Evolutionary conservation across 768 basidiomycete species (phyloP).

Genomic region (Lactarius evosmus): DNA sequence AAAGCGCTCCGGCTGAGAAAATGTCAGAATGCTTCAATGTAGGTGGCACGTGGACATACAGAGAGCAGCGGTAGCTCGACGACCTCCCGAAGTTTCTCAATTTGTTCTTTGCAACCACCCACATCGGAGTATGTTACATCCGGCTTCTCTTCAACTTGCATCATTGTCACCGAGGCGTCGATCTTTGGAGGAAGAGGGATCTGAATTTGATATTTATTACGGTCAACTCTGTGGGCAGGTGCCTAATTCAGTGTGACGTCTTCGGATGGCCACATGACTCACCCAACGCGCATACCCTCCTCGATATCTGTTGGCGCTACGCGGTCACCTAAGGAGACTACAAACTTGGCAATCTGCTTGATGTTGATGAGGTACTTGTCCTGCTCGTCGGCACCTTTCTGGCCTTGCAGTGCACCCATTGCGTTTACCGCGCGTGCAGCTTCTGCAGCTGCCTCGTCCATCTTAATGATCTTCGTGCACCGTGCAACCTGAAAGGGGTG

Average conservation of each 20-base stretch:
- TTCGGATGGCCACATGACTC: constrained; percentile 34
- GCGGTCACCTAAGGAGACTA: constrained; percentile 93
- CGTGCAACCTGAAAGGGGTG: constrained; percentile 96
- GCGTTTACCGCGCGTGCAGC: constrained; percentile 78
- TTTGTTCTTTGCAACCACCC: constrained; percentile 99
- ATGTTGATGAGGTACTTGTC: constrained; percentile 99
- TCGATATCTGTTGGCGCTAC: constrained; percentile 98
- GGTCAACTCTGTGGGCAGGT: constrained; percentile 66
- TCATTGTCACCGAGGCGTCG: constrained; percentile 99
- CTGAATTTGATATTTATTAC: constrained; percentile 97
- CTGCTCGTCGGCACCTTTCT: constrained; percentile 97
- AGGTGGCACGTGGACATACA: constrained; percentile 45
- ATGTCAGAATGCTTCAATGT: neutral
- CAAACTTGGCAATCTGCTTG: constrained; percentile 99
- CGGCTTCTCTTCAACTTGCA: constrained; percentile 99
- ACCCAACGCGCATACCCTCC: constrained; percentile 99
- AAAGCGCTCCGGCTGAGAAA: constrained; percentile 91
- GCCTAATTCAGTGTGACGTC: constrained; percentile 8
- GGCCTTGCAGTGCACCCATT: constrained; percentile 71
- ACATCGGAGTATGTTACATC: constrained; percentile 98
- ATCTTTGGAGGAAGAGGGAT: constrained; percentile 98
- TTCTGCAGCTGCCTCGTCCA: constrained; percentile 72
- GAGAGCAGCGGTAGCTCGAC: constrained; percentile 95
- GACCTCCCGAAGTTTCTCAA: constrained; percentile 97
- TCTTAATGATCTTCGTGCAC: constrained; percentile 95